Evolutionary conservation across 768 basidiomycete genomes (phyloP).

Genomic region (Amanita thiersii): DNA sequence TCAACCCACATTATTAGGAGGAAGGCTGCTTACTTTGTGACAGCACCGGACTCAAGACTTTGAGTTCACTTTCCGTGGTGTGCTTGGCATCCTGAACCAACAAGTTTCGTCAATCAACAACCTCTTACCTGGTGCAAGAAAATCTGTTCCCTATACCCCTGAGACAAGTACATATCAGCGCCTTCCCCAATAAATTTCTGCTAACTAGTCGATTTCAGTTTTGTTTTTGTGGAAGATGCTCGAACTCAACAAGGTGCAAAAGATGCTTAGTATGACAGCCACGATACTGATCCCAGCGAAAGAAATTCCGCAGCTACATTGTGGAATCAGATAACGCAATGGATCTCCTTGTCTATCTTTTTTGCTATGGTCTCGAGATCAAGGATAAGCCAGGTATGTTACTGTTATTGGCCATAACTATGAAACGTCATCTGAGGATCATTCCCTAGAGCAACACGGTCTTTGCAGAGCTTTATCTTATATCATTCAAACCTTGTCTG

Average conservation of each 20-base stretch:
- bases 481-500: slow-evolving; percentile 85
- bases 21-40: slow-evolving; percentile 8
- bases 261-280: background rate
- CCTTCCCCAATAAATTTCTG: background rate
- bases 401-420: background rate
- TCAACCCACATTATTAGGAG: no score
- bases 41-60: slow-evolving; percentile 92
- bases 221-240: slow-evolving; percentile 86
- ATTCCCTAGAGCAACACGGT: slow-evolving; percentile 73
- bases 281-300: slow-evolving; percentile 4
- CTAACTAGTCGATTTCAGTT: slow-evolving; percentile 32
- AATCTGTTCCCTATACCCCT: slow-evolving; percentile 71
- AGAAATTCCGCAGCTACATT: slow-evolving; percentile 87
- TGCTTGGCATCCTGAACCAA: slow-evolving; percentile 60
- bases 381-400: slow-evolving; percentile 88
- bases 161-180: slow-evolving; percentile 60
- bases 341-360: slow-evolving; percentile 69
- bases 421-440: slow-evolving; percentile 6
- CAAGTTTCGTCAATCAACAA: slow-evolving; percentile 69
- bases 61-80: slow-evolving; percentile 70
- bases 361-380: slow-evolving; percentile 79
- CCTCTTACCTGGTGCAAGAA: slow-evolving; percentile 79
- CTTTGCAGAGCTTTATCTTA: slow-evolving; percentile 85
- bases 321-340: slow-evolving; percentile 74
- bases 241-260: slow-evolving; percentile 80